A percentile compares a stretch with the other conserved stretches of the same genome.
These are phyloP conservation scores for Tuber microsphaerosporum DNA, from an alignment of 495 filamentous ascomycete species.

Conservation along the genomic window DNA sequence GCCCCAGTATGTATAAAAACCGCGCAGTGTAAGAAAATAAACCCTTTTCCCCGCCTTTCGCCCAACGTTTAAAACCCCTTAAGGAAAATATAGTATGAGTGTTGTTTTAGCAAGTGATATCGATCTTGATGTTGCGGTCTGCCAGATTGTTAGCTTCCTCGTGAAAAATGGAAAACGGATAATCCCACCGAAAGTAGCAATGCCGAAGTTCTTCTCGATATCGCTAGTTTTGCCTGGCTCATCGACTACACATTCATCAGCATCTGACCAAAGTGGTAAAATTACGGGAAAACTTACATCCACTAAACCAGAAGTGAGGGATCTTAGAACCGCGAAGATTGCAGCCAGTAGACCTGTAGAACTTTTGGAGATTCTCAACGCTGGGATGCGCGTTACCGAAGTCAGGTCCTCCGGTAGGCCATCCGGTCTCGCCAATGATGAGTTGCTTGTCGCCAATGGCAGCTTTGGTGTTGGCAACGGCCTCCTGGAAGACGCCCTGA, in stretches of 20 bases:
- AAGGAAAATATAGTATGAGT: not conserved
- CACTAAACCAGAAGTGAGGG: slow-evolving; percentile 40
- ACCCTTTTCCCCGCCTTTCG: not conserved
- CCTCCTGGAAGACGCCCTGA: slow-evolving; percentile 56
- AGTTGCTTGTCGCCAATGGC: slow-evolving; percentile 62
- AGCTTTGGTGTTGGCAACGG: slow-evolving; percentile 56
- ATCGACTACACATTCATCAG: slow-evolving; percentile 23
- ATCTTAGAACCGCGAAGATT: slow-evolving; percentile 19
- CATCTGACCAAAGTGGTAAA: not conserved
- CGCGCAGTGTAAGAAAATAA: not conserved
- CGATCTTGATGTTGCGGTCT: slow-evolving; percentile 3
- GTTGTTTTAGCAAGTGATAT: not conserved
- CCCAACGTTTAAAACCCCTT: not conserved
- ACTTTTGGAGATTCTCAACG: slow-evolving; percentile 63
- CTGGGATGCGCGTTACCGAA: slow-evolving; percentile 58
- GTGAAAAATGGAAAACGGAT: not conserved
- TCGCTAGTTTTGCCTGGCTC: slow-evolving; percentile 28
- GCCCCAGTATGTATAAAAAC: not conserved
- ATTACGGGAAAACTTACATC: slow-evolving; percentile 8
- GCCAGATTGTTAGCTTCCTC: not conserved
- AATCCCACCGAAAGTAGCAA: slow-evolving; percentile 13
- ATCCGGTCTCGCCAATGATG: slow-evolving; percentile 89
- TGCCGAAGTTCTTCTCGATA: slow-evolving; percentile 39
- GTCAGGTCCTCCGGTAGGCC: slow-evolving; percentile 62
- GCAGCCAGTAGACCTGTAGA: slow-evolving; percentile 76